phyloP scores from a whole-genome alignment of 2,329 filamentous ascomycete genomes.

The Madurella fahalii region DNA sequence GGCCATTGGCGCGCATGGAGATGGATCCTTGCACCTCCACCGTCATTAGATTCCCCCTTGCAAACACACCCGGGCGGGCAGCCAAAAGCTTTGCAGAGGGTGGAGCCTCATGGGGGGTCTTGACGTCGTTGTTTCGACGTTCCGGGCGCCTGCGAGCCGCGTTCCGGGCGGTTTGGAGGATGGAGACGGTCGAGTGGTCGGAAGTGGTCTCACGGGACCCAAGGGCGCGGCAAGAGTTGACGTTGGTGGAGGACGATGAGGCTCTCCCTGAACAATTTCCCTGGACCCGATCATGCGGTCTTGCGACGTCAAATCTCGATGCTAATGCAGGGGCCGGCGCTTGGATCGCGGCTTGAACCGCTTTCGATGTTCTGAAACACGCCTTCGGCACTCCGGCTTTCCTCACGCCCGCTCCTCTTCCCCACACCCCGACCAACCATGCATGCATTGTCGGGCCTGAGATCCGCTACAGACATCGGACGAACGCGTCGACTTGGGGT shows the following conservation, averaged over 20 bases:
- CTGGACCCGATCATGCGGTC: conserved; percentile 25
- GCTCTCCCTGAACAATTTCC: conserved; percentile 24
- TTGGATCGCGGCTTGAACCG: conserved; percentile 22
- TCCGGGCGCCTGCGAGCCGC: conserved; percentile 15
- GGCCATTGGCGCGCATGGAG: neutral
- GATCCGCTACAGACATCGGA: conserved; percentile 6
- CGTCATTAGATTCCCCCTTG: neutral
- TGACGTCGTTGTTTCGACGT: conserved; percentile 5
- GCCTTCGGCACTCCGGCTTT: conserved; percentile 11
- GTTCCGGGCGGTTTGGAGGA: neutral
- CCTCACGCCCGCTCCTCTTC: neutral
- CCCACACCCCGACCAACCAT: conserved; percentile 2
- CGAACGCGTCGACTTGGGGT: neutral
- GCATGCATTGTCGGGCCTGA: neutral
- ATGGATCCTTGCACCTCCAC: neutral
- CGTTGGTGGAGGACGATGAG: conserved; percentile 24
- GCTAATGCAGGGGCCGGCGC: conserved; percentile 25
- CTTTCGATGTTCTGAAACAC: conserved; percentile 21
- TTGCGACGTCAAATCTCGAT: conserved; percentile 24
- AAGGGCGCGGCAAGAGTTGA: conserved; percentile 14
- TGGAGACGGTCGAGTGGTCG: neutral
- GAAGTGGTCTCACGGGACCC: neutral
- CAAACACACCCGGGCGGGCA: neutral
- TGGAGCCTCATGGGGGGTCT: conserved; percentile 5
- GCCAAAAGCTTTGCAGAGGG: conserved; percentile 14